Conservation (phyloP, 495 filamentous ascomycete genomes). For the Beverwykella pulmonaria region DNA sequence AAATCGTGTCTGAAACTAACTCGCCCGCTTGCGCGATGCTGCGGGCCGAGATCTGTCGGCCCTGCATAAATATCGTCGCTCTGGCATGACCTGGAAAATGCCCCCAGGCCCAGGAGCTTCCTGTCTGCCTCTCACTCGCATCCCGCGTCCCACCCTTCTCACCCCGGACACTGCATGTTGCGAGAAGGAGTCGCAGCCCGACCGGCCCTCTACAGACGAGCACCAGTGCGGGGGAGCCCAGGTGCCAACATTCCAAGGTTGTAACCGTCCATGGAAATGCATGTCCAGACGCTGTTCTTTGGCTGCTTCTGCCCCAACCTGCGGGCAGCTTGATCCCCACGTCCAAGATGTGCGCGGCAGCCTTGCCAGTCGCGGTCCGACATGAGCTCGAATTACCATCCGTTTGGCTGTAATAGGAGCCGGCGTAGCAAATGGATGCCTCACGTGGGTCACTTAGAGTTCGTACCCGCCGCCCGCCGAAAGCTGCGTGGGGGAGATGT, state of each 20-base stretch:
- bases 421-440: neutral
- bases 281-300: neutral
- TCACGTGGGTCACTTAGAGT: neutral
- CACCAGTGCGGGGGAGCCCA: neutral
- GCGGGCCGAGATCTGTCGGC: conserved; percentile 22
- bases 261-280: too few species aligned
- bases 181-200: neutral
- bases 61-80: conserved; percentile 14
- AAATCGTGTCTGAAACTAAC: neutral
- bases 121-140: neutral
- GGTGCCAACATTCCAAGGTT: neutral
- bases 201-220: neutral
- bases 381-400: neutral
- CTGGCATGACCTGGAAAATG: neutral
- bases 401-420: neutral
- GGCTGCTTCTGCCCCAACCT: neutral
- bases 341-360: neutral
- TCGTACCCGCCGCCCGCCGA: neutral
- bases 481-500: neutral
- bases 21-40: neutral
- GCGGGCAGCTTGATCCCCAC: neutral
- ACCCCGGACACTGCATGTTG: neutral
- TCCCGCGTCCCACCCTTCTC: neutral
- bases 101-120: neutral
- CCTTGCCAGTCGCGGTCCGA: neutral